phyloP scores from a whole-genome alignment of 2,329 filamentous ascomycete genomes.

The Neonectria faginata region DNA sequence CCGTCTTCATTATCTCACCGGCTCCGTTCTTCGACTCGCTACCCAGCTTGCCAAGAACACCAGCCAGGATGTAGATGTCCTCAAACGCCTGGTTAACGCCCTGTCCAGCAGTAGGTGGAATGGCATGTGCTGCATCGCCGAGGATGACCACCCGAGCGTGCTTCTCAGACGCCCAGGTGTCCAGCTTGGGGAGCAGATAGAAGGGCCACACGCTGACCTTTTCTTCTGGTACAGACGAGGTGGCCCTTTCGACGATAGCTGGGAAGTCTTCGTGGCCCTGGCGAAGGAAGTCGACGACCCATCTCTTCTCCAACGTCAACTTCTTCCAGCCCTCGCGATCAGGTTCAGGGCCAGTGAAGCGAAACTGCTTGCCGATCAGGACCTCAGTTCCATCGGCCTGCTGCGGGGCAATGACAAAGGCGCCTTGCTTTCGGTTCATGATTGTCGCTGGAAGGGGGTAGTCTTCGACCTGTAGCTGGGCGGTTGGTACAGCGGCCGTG shows the following conservation, averaged over 20 bases:
- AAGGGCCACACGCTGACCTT: constrained; percentile 63
- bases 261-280: constrained; percentile 52
- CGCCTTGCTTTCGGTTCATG: constrained; percentile 55
- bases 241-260: constrained; percentile 51
- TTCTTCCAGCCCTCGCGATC: constrained; percentile 57
- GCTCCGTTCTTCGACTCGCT: constrained; percentile 38
- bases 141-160: constrained; percentile 56
- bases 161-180: constrained; percentile 55
- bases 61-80: constrained; percentile 60
- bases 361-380: constrained; percentile 60
- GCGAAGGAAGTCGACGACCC: constrained; percentile 50
- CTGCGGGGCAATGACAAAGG: constrained; percentile 64
- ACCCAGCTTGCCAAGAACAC: constrained; percentile 48
- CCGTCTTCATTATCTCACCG: constrained; percentile 33
- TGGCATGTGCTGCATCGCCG: constrained; percentile 62
- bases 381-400: constrained; percentile 60
- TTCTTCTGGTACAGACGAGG: constrained; percentile 45
- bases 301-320: constrained; percentile 54
- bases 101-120: constrained; percentile 61
- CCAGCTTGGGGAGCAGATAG: constrained; percentile 59
- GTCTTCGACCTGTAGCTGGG: constrained; percentile 50
- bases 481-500: constrained; percentile 49
- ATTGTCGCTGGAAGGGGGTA: constrained; percentile 58
- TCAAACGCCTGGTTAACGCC: constrained; percentile 62
- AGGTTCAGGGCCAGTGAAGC: constrained; percentile 48